A percentile compares a stretch with the other conserved stretches of the same genome.
Evolutionary conservation across 768 basidiomycete genomes (phyloP).

Genomic region (Lanmaoa rubissima): DNA sequence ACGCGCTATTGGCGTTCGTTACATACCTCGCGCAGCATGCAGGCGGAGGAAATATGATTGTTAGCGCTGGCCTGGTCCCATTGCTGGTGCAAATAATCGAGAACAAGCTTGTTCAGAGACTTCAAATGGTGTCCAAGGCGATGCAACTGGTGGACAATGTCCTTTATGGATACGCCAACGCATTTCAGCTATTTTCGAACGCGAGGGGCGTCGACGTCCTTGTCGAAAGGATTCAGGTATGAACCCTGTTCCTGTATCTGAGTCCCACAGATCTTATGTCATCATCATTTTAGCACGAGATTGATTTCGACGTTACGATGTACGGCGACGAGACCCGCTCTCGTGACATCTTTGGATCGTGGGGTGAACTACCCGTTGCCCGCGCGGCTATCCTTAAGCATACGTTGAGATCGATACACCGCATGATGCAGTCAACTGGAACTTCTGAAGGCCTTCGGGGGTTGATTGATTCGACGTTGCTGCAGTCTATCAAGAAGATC

Average conservation of each 20-base stretch:
- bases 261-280: constrained; percentile 10
- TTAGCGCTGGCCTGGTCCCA: constrained; percentile 89
- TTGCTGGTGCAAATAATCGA: constrained; percentile 88
- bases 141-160: constrained; percentile 93
- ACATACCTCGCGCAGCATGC: constrained; percentile 84
- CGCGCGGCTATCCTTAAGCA: constrained; percentile 86
- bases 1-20: constrained; percentile 82
- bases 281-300: constrained; percentile 51
- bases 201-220: constrained; percentile 82
- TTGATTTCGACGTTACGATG: constrained; percentile 62
- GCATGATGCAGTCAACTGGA: constrained; percentile 97
- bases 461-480: constrained; percentile 84
- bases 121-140: constrained; percentile 81
- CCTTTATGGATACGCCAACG: constrained; percentile 84
- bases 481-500: constrained; percentile 84
- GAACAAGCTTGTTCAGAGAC: constrained; percentile 64
- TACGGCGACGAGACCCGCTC: constrained; percentile 44
- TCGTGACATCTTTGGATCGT: constrained; percentile 48
- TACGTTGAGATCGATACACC: constrained; percentile 86
- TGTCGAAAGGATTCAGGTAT: constrained; percentile 83
- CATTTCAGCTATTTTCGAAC: constrained; percentile 83
- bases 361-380: constrained; percentile 65
- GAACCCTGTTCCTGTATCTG: constrained; percentile 19
- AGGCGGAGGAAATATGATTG: constrained; percentile 88
- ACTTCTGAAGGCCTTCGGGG: constrained; percentile 93